Base-by-base conservation (phyloP, 192 early-diverging fungal species). In the Geranomyces variabilis region DNA sequence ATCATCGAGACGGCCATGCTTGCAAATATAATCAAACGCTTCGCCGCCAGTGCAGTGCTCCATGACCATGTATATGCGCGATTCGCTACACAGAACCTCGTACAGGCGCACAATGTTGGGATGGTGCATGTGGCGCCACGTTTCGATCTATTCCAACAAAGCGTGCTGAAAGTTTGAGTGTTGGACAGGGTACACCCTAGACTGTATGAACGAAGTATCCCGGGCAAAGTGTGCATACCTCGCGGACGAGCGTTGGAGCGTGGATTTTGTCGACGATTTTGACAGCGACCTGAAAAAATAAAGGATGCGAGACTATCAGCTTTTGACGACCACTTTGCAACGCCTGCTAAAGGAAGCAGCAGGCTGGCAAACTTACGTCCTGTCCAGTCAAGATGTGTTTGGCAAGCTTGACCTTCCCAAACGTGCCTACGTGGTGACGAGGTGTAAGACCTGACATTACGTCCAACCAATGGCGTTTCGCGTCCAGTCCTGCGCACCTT, bases 21-120 rank as follows among this genome's bases (percentile, higher is more conserved):
- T 87, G 31, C 91, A 90, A 31, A 96, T 86, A 80, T 92, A 91
- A 58, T 97, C 93, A 82, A 93, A 95, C 14, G 77, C 70, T 66
- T 93, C 91, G 14, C 91, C 91, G 48, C 87, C 88, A 21, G 80
- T 77, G 62, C 90, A 92, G 67, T 89, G 93, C 75, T 94, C 93
- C 43, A 86, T 85, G n/a, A 93, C 83, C 70, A 94, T 86, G 74
- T 92, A 91, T 64, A 94, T 93, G 59, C 87, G 80, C 29, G 81
- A 83, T 74, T 93, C 91, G 19, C 87, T 87, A 21, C 81, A 73
- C 24, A 93, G 81, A 22, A 94, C 88, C 71, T 94, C 93, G 69
- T 91, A 89, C 9, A 94, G 81, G 22, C 86, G 86, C 10, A 88
- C 83, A 45, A 94, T 91, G 79, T 93, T 92, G 9, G 91, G 88